Percentiles rank a stretch among this genome's conserved stretches.
Evolutionary conservation across 306 rosid genomes (phyloP).

Genomic region (Prosopis cineraria): DNA sequence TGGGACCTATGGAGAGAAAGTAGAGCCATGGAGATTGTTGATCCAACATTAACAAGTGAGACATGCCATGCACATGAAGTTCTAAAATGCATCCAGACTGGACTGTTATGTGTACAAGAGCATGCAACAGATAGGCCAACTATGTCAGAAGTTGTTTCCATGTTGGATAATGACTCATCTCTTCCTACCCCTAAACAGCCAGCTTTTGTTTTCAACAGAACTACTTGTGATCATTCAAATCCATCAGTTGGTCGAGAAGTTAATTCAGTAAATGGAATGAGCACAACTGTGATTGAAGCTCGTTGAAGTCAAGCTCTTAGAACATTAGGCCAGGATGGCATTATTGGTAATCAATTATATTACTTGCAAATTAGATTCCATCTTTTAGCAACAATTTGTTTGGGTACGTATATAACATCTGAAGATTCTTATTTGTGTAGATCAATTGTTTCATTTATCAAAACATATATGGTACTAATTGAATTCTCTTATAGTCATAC

Average conservation of each 20-base stretch:
- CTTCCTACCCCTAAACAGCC: background rate
- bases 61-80: background rate
- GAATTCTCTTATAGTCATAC: too few species aligned
- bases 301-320: background rate
- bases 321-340: too few species aligned
- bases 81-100: background rate
- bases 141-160: background rate
- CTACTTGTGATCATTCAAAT: background rate
- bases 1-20: conserved; percentile 71
- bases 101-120: background rate
- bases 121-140: background rate
- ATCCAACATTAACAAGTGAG: conserved; percentile 29
- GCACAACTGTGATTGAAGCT: background rate
- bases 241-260: background rate
- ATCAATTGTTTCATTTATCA: too few species aligned
- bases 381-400: too few species aligned
- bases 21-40: conserved; percentile 43
- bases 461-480: too few species aligned
- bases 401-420: too few species aligned
- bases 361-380: too few species aligned
- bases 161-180: background rate
- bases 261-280: background rate
- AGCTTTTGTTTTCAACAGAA: background rate
- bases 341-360: too few species aligned
- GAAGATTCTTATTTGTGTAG: too few species aligned